phyloP scores from a whole-genome alignment of 2,329 filamentous ascomycete genomes.

The Lasiodiplodia sp. region DNA sequence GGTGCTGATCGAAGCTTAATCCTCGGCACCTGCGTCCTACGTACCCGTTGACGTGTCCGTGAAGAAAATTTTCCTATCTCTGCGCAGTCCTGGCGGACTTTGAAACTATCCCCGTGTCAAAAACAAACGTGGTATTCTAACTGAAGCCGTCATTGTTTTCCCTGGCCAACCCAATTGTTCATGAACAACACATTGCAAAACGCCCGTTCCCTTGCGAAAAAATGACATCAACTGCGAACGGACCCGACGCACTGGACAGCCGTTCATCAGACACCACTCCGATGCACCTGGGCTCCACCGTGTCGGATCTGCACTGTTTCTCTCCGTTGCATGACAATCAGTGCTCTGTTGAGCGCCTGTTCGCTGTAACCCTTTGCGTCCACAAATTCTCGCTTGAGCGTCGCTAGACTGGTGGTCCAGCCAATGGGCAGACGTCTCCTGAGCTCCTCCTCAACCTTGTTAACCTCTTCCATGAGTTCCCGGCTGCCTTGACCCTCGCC shows the following conservation, averaged over 20 bases:
- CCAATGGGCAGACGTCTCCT: slow-evolving; percentile 88
- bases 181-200: background rate
- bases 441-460: slow-evolving; percentile 87
- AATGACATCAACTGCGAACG: background rate
- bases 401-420: slow-evolving; percentile 91
- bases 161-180: slow-evolving; percentile 10
- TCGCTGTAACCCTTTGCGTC: slow-evolving; percentile 91
- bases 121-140: slow-evolving; percentile 24
- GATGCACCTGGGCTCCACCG: slow-evolving; percentile 76
- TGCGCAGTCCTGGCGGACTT: background rate
- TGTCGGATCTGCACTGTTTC: slow-evolving; percentile 86
- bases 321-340: slow-evolving; percentile 85
- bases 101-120: slow-evolving; percentile 20
- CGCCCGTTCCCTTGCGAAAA: background rate
- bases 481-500: slow-evolving; percentile 80
- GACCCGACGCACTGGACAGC: background rate
- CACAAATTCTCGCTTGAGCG: slow-evolving; percentile 87
- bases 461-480: slow-evolving; percentile 89
- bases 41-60: slow-evolving; percentile 21
- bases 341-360: slow-evolving; percentile 80
- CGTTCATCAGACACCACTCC: slow-evolving; percentile 67
- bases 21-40: slow-evolving; percentile 14
- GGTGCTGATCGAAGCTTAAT: slow-evolving; percentile 23
- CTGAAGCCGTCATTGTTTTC: slow-evolving; percentile 7
- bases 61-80: slow-evolving; percentile 12